Percentiles rank a stretch among this genome's conserved stretches.
Conservation (phyloP, 2,329 filamentous ascomycete species). For the Aspergillus calidoustus region DNA sequence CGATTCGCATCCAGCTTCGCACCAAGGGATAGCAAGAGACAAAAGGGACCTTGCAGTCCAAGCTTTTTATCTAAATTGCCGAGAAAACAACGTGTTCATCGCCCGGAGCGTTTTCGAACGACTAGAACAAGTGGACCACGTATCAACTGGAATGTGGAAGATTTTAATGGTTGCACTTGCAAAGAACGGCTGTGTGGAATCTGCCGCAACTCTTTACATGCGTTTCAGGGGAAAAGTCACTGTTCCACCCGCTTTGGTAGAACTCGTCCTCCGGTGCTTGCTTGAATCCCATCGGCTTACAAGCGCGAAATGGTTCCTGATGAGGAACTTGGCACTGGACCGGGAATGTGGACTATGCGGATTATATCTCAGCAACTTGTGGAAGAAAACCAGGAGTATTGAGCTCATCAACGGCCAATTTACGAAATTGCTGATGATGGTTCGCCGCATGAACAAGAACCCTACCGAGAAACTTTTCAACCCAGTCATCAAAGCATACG, state of each 20-base stretch:
- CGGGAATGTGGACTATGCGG: constrained; percentile 40
- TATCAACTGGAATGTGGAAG: constrained; percentile 43
- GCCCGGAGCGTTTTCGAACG: constrained; percentile 44
- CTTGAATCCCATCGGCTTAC: constrained; percentile 44
- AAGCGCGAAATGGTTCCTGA: constrained; percentile 43
- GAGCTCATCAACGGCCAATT: constrained; percentile 42
- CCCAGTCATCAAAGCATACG: constrained; percentile 45
- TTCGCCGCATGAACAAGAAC: constrained; percentile 34
- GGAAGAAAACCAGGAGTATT: constrained; percentile 45
- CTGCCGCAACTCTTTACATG: constrained; percentile 40
- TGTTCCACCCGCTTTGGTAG: constrained; percentile 37
- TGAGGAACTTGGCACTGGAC: constrained; percentile 38
- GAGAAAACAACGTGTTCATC: constrained; percentile 42
- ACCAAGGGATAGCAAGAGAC: constrained; percentile 30
- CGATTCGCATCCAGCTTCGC: constrained; percentile 27
- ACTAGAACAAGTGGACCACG: constrained; percentile 36
- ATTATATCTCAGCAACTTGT: constrained; percentile 43
- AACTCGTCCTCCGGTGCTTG: constrained; percentile 42
- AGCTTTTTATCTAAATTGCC: constrained; percentile 43
- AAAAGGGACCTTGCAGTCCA: constrained; percentile 36
- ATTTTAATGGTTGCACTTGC: constrained; percentile 41
- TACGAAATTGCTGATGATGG: constrained; percentile 32
- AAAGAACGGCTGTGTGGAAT: constrained; percentile 42
- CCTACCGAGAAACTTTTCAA: constrained; percentile 47
- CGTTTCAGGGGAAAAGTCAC: constrained; percentile 32